Evolutionary conservation across 2,329 filamentous ascomycete species (phyloP).

Genomic region (Aspergillus fischeri): DNA sequence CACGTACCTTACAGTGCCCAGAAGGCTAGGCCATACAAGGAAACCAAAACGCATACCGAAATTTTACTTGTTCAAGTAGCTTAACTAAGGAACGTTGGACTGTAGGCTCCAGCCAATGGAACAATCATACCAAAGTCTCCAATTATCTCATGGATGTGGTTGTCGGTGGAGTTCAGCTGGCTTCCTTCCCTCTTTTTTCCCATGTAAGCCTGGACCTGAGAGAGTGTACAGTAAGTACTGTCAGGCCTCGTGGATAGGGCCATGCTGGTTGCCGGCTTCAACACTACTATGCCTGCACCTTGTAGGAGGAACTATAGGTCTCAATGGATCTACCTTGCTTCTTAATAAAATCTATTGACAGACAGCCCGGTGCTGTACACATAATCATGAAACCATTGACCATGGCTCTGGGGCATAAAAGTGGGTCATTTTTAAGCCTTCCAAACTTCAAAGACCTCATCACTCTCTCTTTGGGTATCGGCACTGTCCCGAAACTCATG

Average conservation of each 20-base stretch:
- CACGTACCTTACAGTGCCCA: not conserved
- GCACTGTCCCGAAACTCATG: not conserved
- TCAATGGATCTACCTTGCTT: not conserved
- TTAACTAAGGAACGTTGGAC: not conserved
- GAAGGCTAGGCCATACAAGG: not conserved
- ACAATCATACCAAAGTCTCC: not conserved
- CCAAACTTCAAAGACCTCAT: not conserved
- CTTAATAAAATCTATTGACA: not conserved
- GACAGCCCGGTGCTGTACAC: not conserved
- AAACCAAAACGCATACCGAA: not conserved
- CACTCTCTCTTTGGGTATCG: slow-evolving; percentile 2
- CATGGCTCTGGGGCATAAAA: slow-evolving; percentile 1
- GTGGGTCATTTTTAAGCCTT: not conserved
- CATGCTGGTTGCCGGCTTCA: no score
- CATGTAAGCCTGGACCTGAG: not conserved
- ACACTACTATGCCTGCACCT: not conserved
- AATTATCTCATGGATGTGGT: slow-evolving; percentile 11
- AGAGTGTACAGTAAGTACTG: not conserved
- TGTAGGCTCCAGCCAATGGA: slow-evolving; percentile 8
- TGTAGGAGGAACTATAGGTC: not conserved
- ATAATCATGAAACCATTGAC: not conserved
- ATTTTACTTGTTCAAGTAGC: not conserved
- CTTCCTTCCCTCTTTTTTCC: not conserved
- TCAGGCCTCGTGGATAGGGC: not conserved
- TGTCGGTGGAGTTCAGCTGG: slow-evolving; percentile 5